Conservation (phyloP, 257 asterid genomes). For the Petunia secreta region DNA sequence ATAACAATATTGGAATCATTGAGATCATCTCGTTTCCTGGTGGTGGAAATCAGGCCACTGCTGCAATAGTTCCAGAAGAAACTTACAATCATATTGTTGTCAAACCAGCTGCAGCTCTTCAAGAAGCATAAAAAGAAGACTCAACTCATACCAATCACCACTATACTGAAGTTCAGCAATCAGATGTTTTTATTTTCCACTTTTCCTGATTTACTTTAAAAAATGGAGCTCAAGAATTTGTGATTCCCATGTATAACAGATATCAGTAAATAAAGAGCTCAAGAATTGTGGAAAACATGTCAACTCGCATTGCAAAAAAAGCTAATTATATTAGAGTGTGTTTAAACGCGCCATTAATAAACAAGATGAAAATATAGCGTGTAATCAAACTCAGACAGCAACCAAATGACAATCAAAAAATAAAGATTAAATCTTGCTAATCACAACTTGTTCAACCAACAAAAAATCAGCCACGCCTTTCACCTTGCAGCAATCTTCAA, state of each 20-base stretch:
- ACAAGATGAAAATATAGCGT: constrained; percentile 3
- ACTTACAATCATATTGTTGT: constrained; percentile 17
- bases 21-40: constrained; percentile 22
- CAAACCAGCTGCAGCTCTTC: constrained; percentile 18
- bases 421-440: background rate
- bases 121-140: constrained; percentile 11
- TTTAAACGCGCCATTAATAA: background rate
- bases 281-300: background rate
- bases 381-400: constrained; percentile 1
- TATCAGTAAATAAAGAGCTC: background rate
- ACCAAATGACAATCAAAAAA: constrained; percentile 18
- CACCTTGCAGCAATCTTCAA: constrained; percentile 20
- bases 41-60: constrained; percentile 17
- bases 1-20: background rate
- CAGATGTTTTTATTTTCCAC: background rate
- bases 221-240: constrained; percentile 1
- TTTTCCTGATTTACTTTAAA: constrained; percentile 5
- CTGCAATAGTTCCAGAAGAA: constrained; percentile 8
- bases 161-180: background rate
- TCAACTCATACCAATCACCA: background rate
- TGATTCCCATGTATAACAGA: background rate
- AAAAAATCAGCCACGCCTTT: background rate
- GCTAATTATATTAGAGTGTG: background rate
- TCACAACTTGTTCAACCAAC: constrained; percentile 19
- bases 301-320: background rate